phyloP scores from a whole-genome alignment of 805 yeast genomes.

The Kodamaea kakaduensis region DNA sequence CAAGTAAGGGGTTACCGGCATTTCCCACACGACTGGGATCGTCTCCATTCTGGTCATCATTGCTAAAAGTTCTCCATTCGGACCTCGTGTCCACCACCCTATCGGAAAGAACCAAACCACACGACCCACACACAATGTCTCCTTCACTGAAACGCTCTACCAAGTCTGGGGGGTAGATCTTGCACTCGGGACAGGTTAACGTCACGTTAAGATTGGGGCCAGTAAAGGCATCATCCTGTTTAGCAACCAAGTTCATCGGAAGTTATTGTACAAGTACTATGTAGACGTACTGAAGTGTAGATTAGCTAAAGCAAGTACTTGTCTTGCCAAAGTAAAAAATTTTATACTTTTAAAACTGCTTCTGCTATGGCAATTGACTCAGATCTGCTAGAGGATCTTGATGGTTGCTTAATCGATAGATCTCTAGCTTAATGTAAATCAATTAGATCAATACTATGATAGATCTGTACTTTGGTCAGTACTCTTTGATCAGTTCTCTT shows the following conservation, averaged over 20 bases:
- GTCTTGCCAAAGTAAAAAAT: no score
- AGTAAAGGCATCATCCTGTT: constrained; percentile 30
- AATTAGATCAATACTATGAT: no score
- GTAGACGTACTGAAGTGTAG: no score
- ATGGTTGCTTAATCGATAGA: no score
- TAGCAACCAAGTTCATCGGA: constrained; percentile 1
- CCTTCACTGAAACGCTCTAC: constrained; percentile 96
- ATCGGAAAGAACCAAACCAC: constrained; percentile 92
- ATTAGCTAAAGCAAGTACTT: no score
- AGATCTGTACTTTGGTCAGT: no score
- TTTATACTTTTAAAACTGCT: no score
- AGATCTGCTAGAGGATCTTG: no score
- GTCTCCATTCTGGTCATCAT: constrained; percentile 96
- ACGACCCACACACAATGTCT: constrained; percentile 95
- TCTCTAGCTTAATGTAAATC: no score
- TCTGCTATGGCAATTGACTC: no score
- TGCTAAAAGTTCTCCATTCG: constrained; percentile 98
- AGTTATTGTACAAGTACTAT: no score
- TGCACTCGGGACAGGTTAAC: constrained; percentile 92
- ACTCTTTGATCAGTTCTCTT: no score
- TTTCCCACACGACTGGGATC: constrained; percentile 99
- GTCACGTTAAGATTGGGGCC: constrained; percentile 88
- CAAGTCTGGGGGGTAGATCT: constrained; percentile 90
- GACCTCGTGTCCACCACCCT: constrained; percentile 91
- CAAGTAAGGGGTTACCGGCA: constrained; percentile 88